Base-by-base conservation (phyloP, 2,329 filamentous ascomycete species). In the Alternaria angustiovoidea region DNA sequence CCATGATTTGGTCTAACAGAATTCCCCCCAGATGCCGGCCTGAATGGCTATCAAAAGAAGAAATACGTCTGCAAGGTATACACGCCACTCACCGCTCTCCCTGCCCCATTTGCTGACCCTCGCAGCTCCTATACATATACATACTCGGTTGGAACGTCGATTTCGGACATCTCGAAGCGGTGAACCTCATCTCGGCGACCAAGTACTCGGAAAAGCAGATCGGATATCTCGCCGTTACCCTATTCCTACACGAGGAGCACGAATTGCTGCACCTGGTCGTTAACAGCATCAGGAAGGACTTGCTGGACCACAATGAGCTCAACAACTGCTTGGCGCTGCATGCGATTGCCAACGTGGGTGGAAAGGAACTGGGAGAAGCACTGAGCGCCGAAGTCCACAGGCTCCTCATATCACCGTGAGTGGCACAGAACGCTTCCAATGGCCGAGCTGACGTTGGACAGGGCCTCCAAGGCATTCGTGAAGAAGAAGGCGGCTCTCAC, bases 121-220 rank as follows among this genome's bases (percentile, higher is more conserved):
- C 20, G 38, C 67, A 87, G 89, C 88, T 99, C 69, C 85, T 99
- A 63, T 99, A 99, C 80, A 98, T 99, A 74, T 99, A 99, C 80
- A 99, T 99, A 62, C 87, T 99, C 67, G 95, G 95, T 49, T 99
- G 95, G 91, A 94, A 99, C 78, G 94, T 99, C 81, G 96, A 98
- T 79, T 99, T 99, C 80, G 95, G 95, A 57, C 95, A 99, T 78
- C 88, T 99, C 69, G 95, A 99, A 82, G 96, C 96, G 34, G 94
- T 99, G 76, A 98, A 98, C 76, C 87, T 99, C 74, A 96, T 99
- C 70, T 97, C 94, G 28, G 93, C 94, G 57, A 93, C 86, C 75
- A 99, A 98, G 78, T 99, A 98, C 81, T 98, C 94, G 22, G 95
- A 99, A 79, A 99, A 99, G 83, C 95, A 99, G 84, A 99, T 99